Conservation (phyloP, 2,329 filamentous ascomycete species). For the Pseudocercospora musae region DNA sequence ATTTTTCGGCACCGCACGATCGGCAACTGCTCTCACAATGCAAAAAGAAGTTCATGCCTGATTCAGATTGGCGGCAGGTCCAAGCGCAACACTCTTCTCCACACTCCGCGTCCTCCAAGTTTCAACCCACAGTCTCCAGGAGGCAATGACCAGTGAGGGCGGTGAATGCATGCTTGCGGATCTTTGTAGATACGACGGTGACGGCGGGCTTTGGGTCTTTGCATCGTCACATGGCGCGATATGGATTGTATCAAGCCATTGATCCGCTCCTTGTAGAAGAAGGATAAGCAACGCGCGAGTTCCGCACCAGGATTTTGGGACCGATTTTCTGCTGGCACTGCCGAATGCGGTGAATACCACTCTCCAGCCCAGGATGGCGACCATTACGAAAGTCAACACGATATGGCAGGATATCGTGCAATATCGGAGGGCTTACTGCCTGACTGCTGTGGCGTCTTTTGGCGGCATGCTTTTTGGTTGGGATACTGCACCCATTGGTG, state of each 20-base stretch:
- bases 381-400: constrained; percentile 20
- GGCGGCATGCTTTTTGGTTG: constrained; percentile 37
- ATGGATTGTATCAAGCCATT: constrained; percentile 8
- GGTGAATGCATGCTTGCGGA: not conserved
- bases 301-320: not conserved
- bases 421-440: constrained; percentile 40
- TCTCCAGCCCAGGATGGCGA: constrained; percentile 8
- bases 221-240: not conserved
- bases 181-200: not conserved
- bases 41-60: not conserved
- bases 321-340: not conserved
- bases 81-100: not conserved
- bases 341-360: constrained; percentile 4
- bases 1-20: not conserved
- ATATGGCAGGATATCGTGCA: constrained; percentile 41
- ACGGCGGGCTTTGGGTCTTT: constrained; percentile 4
- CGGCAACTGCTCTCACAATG: not conserved
- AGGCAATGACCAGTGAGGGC: not conserved
- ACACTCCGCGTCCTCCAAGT: not conserved
- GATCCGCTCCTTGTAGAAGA: not conserved
- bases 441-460: constrained; percentile 44
- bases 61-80: not conserved
- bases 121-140: not conserved
- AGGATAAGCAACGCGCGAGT: not conserved
- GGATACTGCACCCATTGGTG: constrained; percentile 34